phyloP scores from a whole-genome alignment of 306 rosid genomes.

The Lagenaria siceraria region DNA sequence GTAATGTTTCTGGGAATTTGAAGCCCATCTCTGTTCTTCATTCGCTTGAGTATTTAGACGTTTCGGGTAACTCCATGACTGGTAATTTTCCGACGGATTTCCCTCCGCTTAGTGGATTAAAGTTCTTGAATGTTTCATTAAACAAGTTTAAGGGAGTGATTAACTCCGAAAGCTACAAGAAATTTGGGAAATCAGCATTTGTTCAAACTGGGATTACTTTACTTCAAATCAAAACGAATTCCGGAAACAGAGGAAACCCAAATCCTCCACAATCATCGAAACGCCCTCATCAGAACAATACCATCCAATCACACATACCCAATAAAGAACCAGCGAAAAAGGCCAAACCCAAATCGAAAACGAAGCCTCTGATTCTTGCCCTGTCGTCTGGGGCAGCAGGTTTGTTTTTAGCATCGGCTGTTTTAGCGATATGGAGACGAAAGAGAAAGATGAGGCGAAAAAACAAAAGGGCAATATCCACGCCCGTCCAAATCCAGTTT shows the following conservation, averaged over 20 bases:
- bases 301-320: slow-evolving; percentile 8
- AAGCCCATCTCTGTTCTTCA: slow-evolving; percentile 46
- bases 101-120: slow-evolving; percentile 38
- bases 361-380: slow-evolving; percentile 10
- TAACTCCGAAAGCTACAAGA: slow-evolving; percentile 9
- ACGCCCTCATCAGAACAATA: slow-evolving; percentile 5
- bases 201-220: slow-evolving; percentile 35
- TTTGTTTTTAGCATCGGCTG: slow-evolving; percentile 13
- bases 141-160: slow-evolving; percentile 39
- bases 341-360: slow-evolving; percentile 19
- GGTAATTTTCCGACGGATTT: slow-evolving; percentile 80
- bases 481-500: slow-evolving; percentile 35
- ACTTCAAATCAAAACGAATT: not conserved
- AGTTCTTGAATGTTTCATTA: slow-evolving; percentile 50
- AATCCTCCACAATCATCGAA: slow-evolving; percentile 15
- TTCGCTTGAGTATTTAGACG: slow-evolving; percentile 40
- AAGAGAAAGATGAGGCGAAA: slow-evolving; percentile 18
- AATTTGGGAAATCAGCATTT: slow-evolving; percentile 53
- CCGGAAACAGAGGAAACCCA: slow-evolving; percentile 8
- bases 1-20: slow-evolving; percentile 40
- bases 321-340: not conserved
- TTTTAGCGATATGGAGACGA: slow-evolving; percentile 23
- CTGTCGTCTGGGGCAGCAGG: slow-evolving; percentile 22
- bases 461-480: slow-evolving; percentile 91
- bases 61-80: slow-evolving; percentile 48